Base-by-base conservation (phyloP, 2,329 filamentous ascomycete species). In the Phymatotrichopsis omnivora region DNA sequence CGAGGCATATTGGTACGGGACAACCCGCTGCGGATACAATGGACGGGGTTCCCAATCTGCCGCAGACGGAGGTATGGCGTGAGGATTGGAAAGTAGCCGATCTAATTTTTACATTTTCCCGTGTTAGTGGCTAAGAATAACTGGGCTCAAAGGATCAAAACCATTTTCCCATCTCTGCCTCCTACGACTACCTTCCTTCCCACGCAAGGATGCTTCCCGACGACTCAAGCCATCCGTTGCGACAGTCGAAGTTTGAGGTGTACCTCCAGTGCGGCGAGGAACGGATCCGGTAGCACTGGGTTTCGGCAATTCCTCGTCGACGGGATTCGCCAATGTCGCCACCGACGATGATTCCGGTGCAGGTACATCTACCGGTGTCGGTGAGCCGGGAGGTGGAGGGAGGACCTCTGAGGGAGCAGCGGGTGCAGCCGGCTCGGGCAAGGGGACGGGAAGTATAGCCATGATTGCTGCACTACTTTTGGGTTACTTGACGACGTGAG, bases 121-220 rank as follows among this genome's bases (percentile, higher is more conserved):
- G 7, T 7, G 7, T 19, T 17, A 23, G 7, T 34, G 7, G 25
- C 28, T 38, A 42, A 22, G 34, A n/a, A 48, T 44, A 42, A 47
- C n/a, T n/a, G n/a, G n/a, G n/a, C n/a, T n/a, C n/a, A 49, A 35
- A 34, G 42, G 33, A 37, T 29, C 60, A 65, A 55, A 72, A 93
- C 85, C 84, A 64, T 96, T 98, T 69, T 98, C 91, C 86, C 87
- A 96, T 45, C 89, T 74, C 58, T 89, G 80, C 38, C 89, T 73
- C 59, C 89, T 79, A 27, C 89, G 75, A 58, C 78, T 89, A 25
- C 89, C 89, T 64, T 95, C 86, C 57, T 93, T 93, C 45, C 89
- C 89, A 67, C 86, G 93, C 24, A 91, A 69, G 41, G 93, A 61
- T 2, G 78, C 75, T 55, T 94, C 85, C 14, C 87, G 78, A 40